Evolutionary conservation across 2,329 filamentous ascomycete species (phyloP).

Genomic region (Neofusicoccum sp.): DNA sequence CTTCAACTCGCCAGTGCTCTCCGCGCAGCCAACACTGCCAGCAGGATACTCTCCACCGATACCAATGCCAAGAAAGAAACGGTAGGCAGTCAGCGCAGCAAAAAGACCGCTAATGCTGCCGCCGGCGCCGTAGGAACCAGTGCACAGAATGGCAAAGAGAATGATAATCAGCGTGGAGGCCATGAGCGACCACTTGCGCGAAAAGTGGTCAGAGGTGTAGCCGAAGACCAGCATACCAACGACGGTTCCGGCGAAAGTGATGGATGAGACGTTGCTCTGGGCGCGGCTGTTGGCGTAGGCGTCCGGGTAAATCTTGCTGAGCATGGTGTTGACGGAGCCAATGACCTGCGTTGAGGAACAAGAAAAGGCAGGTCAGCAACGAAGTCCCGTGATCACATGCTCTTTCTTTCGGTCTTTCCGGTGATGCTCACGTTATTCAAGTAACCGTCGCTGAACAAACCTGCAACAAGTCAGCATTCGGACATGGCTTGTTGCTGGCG

Average conservation of each 20-base stretch:
- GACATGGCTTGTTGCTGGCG: no score
- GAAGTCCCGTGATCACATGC: no score
- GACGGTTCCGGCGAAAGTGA: constrained; percentile 86
- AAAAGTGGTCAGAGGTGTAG: constrained; percentile 63
- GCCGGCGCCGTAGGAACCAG: constrained; percentile 74
- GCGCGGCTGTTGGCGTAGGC: constrained; percentile 71
- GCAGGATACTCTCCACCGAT: constrained; percentile 83
- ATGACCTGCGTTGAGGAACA: constrained; percentile 63
- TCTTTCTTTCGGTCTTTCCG: no score
- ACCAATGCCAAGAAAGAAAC: constrained; percentile 74
- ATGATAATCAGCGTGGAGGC: constrained; percentile 82
- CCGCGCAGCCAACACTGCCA: constrained; percentile 80
- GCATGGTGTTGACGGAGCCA: constrained; percentile 80
- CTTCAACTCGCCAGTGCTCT: constrained; percentile 82
- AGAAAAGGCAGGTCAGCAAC: no score
- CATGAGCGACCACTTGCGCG: constrained; percentile 78
- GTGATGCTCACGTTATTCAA: constrained; percentile 72
- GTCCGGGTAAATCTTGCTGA: constrained; percentile 67
- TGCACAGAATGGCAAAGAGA: constrained; percentile 77
- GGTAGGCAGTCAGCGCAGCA: constrained; percentile 76
- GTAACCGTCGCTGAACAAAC: constrained; percentile 90
- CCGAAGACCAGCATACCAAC: constrained; percentile 81
- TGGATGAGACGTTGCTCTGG: constrained; percentile 74
- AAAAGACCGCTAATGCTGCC: constrained; percentile 73
- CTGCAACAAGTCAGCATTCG: constrained; percentile 52